A percentile compares a stretch with the other conserved stretches of the same genome.
phyloP scores from a whole-genome alignment of 2,329 filamentous ascomycete species.

The Septoria linicola region DNA sequence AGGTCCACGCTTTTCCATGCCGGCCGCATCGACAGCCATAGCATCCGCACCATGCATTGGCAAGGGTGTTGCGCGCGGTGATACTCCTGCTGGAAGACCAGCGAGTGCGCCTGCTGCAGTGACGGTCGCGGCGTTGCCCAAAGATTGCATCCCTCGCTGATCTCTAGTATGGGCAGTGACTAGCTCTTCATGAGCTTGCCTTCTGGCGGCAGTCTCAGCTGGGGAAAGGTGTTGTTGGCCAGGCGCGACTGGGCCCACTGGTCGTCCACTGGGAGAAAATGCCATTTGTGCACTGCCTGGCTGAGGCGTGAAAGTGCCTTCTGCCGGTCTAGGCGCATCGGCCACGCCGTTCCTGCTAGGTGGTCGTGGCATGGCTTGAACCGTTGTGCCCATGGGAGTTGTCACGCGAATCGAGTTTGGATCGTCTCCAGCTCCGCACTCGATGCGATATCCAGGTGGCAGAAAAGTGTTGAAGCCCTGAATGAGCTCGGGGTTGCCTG shows the following conservation, averaged over 20 bases:
- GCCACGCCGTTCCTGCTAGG: slow-evolving; percentile 36
- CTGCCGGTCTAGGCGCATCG: slow-evolving; percentile 30
- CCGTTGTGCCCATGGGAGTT: slow-evolving; percentile 95
- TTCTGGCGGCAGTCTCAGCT: slow-evolving; percentile 34
- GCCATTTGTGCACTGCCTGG: slow-evolving; percentile 39
- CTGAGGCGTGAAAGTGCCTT: slow-evolving; percentile 44
- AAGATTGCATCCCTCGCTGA: slow-evolving; percentile 63
- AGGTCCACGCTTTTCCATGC: slow-evolving; percentile 80
- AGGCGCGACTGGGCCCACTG: slow-evolving; percentile 43
- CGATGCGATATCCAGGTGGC: slow-evolving; percentile 90
- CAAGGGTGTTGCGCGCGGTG: slow-evolving; percentile 50
- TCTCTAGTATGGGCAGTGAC: slow-evolving; percentile 58
- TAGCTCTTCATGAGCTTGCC: slow-evolving; percentile 34
- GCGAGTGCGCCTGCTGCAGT: slow-evolving; percentile 55
- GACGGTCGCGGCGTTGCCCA: slow-evolving; percentile 59
- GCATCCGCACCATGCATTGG: slow-evolving; percentile 59
- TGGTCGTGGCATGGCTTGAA: slow-evolving; percentile 73
- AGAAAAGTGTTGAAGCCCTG: slow-evolving; percentile 98
- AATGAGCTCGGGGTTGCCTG: slow-evolving; percentile 81
- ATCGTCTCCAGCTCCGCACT: slow-evolving; percentile 90
- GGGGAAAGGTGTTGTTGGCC: slow-evolving; percentile 32
- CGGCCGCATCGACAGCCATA: slow-evolving; percentile 45
- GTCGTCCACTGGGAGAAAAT: slow-evolving; percentile 48
- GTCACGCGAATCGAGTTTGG: slow-evolving; percentile 96
- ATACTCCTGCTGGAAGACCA: slow-evolving; percentile 51